A percentile compares a stretch with the other conserved stretches of the same genome.
phyloP scores from a whole-genome alignment of 1,139 yeast genomes.

The Scheffersomyces lignicola region DNA sequence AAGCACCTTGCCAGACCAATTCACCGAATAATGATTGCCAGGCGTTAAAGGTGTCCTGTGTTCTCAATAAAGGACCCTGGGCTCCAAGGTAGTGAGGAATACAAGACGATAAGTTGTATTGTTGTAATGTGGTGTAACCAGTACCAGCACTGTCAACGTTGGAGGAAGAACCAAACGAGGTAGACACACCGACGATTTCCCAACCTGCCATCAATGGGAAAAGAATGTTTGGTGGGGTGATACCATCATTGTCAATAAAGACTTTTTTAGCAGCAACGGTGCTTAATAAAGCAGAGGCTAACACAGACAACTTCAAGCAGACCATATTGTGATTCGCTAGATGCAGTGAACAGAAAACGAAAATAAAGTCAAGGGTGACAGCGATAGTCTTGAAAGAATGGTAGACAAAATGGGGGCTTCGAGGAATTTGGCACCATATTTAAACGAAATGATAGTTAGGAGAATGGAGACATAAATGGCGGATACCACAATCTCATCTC shows the following conservation, averaged over 20 bases:
- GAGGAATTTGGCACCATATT: slow-evolving; percentile 1
- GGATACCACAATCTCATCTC: not conserved
- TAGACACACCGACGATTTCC: slow-evolving; percentile 38
- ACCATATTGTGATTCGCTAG: slow-evolving; percentile 1
- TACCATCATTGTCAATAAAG: slow-evolving; percentile 42
- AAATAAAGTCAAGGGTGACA: not conserved
- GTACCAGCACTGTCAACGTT: slow-evolving; percentile 34
- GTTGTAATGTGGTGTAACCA: slow-evolving; percentile 23
- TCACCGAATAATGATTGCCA: slow-evolving; percentile 39
- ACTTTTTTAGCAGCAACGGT: slow-evolving; percentile 20
- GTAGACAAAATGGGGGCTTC: not conserved
- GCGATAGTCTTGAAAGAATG: not conserved
- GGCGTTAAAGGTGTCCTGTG: slow-evolving; percentile 34
- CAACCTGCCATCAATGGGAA: slow-evolving; percentile 38
- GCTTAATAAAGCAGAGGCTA: slow-evolving; percentile 1
- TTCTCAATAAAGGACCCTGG: slow-evolving; percentile 33
- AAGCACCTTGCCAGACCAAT: slow-evolving; percentile 45
- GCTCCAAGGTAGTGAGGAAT: slow-evolving; percentile 41
- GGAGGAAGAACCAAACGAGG: slow-evolving; percentile 38
- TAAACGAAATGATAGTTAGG: not conserved
- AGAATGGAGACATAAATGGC: not conserved
- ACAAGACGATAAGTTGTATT: slow-evolving; percentile 34
- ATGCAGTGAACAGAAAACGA: not conserved
- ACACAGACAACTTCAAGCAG: slow-evolving; percentile 1
- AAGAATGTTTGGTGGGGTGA: slow-evolving; percentile 28